Evolutionary conservation across 2,329 filamentous ascomycete species (phyloP).

Genomic region (Cytospora paraplurivora): DNA sequence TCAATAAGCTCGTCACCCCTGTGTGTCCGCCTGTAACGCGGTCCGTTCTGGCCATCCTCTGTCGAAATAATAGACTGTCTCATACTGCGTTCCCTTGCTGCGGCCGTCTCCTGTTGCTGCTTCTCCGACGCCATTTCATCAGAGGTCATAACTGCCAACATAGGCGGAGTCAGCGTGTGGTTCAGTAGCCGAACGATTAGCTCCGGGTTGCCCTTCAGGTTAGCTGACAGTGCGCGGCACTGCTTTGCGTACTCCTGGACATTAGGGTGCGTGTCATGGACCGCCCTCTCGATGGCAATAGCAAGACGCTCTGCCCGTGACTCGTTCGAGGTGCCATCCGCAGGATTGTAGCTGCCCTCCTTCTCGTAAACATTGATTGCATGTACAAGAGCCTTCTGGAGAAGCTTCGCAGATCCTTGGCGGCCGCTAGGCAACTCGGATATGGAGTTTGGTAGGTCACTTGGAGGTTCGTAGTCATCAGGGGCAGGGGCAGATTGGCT

Average conservation of each 20-base stretch:
- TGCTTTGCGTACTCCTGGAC: conserved; percentile 60
- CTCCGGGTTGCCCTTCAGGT: conserved; percentile 85
- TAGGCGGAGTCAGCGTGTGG: conserved; percentile 69
- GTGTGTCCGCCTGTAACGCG: conserved; percentile 84
- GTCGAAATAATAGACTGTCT: conserved; percentile 84
- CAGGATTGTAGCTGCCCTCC: conserved; percentile 62
- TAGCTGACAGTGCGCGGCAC: conserved; percentile 77
- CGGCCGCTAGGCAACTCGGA: conserved; percentile 63
- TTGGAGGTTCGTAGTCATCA: conserved; percentile 51
- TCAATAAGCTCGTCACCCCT: conserved; percentile 93
- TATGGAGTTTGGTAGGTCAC: conserved; percentile 54
- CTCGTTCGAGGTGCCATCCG: conserved; percentile 64
- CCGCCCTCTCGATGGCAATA: conserved; percentile 76
- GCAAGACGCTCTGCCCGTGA: conserved; percentile 70
- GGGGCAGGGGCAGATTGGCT: conserved; percentile 44
- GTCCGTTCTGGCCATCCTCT: conserved; percentile 62
- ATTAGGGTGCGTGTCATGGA: conserved; percentile 57
- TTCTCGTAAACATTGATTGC: conserved; percentile 70
- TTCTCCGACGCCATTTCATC: conserved; percentile 93
- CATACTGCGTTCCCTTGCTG: conserved; percentile 76
- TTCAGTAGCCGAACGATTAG: conserved; percentile 76
- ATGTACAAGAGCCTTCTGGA: conserved; percentile 69
- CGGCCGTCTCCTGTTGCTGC: conserved; percentile 74
- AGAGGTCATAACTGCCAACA: conserved; percentile 82
- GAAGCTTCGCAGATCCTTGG: conserved; percentile 67